These are phyloP conservation scores for Ophiostoma piceae DNA, from an alignment of 2,329 filamentous ascomycete genomes.

Conservation along the genomic window DNA sequence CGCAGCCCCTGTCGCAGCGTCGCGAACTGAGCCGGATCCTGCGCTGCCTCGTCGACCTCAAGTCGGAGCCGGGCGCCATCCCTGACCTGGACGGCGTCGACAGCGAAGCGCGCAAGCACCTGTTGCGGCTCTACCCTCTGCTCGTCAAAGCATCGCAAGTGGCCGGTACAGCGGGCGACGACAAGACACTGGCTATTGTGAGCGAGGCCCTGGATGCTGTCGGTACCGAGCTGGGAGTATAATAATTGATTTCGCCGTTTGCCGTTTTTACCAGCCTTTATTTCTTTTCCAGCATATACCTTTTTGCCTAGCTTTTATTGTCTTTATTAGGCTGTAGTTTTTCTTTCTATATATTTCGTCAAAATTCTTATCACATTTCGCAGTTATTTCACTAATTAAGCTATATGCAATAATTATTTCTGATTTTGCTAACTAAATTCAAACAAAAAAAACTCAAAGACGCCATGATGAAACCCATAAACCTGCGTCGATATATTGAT, in stretches of 20 bases:
- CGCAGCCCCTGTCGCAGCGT: constrained; percentile 75
- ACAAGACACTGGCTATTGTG: constrained; percentile 53
- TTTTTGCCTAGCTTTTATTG: neutral
- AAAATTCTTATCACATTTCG: too few species aligned
- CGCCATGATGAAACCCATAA: constrained; percentile 6
- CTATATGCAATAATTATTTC: too few species aligned
- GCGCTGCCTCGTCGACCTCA: constrained; percentile 58
- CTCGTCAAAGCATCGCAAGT: constrained; percentile 59
- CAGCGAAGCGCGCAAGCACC: constrained; percentile 62
- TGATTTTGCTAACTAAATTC: neutral
- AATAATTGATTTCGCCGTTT: neutral
- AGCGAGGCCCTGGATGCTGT: constrained; percentile 58
- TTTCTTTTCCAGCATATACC: neutral
- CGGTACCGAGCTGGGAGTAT: constrained; percentile 49
- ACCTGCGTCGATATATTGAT: constrained; percentile 1
- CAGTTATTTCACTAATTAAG: too few species aligned
- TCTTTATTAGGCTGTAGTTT: too few species aligned
- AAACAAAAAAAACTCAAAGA: constrained; percentile 1
- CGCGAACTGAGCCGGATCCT: constrained; percentile 73
- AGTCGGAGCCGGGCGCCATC: constrained; percentile 65
- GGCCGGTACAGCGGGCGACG: constrained; percentile 55
- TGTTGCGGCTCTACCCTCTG: constrained; percentile 75
- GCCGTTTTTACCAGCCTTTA: neutral
- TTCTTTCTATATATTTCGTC: too few species aligned
- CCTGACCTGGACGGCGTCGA: constrained; percentile 50